These are phyloP conservation scores for Trichoderma oligosporum DNA, from an alignment of 2,329 filamentous ascomycete species.

Conservation along the genomic window DNA sequence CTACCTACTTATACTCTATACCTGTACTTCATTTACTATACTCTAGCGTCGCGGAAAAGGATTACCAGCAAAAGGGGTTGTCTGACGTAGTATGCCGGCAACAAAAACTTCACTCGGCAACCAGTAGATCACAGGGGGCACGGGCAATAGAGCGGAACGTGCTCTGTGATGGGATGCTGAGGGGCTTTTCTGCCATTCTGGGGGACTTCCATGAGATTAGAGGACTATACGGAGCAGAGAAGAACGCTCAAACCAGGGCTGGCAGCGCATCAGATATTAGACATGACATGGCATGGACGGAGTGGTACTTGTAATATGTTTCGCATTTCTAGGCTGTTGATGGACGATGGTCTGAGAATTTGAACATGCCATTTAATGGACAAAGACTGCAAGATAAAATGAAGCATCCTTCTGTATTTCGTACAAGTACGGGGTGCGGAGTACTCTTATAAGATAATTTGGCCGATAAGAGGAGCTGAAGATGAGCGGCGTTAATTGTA, in stretches of 20 bases:
- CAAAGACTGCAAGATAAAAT: neutral
- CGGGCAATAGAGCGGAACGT: slow-evolving; percentile 13
- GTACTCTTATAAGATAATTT: too few species aligned
- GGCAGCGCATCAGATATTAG: neutral
- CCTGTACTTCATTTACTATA: neutral
- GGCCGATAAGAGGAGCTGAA: neutral
- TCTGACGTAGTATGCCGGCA: slow-evolving; percentile 15
- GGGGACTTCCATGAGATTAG: slow-evolving; percentile 6
- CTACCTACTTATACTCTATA: neutral
- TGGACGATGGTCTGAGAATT: slow-evolving; percentile 1
- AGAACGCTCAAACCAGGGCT: neutral
- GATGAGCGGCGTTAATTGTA: neutral
- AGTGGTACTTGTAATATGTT: neutral
- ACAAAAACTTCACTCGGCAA: slow-evolving; percentile 11
- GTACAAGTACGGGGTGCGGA: neutral
- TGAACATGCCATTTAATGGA: neutral
- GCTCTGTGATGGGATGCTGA: slow-evolving; percentile 1
- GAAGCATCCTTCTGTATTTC: neutral
- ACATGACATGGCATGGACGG: neutral
- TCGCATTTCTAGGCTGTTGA: too few species aligned
- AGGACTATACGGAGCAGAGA: slow-evolving; percentile 2
- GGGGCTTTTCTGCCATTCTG: slow-evolving; percentile 3
- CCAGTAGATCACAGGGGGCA: slow-evolving; percentile 18
- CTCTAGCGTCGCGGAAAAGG: neutral
- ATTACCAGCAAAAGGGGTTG: neutral